Conservation (phyloP, 805 yeast genomes). For the Torulaspora quercuum region DNA sequence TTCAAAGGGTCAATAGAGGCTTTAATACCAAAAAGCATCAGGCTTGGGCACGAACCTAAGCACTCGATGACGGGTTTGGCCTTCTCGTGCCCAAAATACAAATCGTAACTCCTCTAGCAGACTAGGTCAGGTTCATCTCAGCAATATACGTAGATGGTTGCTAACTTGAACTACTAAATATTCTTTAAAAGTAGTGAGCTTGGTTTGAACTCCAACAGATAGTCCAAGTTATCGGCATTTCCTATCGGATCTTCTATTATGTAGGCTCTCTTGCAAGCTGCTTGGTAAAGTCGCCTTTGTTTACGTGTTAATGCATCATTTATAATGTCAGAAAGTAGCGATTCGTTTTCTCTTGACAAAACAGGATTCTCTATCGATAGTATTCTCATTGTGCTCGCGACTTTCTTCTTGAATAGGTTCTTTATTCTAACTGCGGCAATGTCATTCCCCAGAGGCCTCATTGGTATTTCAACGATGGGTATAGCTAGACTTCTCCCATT, state of each 20-base stretch:
- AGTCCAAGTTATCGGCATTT: slow-evolving; percentile 1
- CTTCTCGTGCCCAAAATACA: too few species aligned
- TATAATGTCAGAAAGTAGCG: slow-evolving; percentile 16
- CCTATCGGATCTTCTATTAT: slow-evolving; percentile 7
- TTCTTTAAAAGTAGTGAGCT: slow-evolving; percentile 9
- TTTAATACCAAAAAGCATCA: too few species aligned
- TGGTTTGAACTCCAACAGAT: slow-evolving; percentile 5
- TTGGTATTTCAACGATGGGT: slow-evolving; percentile 27
- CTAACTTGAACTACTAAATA: too few species aligned
- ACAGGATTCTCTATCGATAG: slow-evolving; percentile 24
- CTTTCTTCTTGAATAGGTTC: slow-evolving; percentile 20
- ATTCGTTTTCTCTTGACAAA: slow-evolving; percentile 13
- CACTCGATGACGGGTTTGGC: too few species aligned
- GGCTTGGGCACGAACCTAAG: too few species aligned
- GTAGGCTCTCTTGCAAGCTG: slow-evolving; percentile 23
- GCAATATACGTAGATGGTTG: too few species aligned
- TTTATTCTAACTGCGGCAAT: slow-evolving; percentile 20
- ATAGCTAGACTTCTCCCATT: slow-evolving; percentile 18
- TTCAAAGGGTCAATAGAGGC: too few species aligned
- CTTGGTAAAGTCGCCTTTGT: slow-evolving; percentile 19
- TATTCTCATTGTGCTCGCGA: slow-evolving; percentile 19
- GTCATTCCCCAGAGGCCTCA: slow-evolving; percentile 25
- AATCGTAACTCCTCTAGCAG: too few species aligned
- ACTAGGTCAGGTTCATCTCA: too few species aligned
- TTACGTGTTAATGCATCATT: slow-evolving; percentile 9